Conservation (phyloP, 352 stramenopile genomes). For the Phytopythium boreale region DNA sequence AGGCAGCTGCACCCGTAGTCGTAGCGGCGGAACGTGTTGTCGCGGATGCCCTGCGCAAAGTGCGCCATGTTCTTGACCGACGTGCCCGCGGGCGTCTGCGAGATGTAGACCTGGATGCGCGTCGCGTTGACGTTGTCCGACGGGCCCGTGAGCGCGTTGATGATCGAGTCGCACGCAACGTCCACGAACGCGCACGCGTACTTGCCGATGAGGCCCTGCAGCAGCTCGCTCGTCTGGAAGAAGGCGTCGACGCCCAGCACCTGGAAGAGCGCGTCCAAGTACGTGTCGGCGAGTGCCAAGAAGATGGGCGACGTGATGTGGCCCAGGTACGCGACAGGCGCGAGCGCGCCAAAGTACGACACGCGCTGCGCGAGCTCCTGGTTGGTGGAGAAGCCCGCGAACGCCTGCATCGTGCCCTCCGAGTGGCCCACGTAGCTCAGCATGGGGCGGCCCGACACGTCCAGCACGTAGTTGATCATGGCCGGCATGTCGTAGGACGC, state of each 20-base stretch:
- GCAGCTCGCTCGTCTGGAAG: slow-evolving; percentile 38
- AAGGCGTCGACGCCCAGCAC: slow-evolving; percentile 45
- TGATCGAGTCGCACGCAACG: slow-evolving; percentile 41
- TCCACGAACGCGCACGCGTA: slow-evolving; percentile 51
- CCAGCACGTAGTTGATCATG: slow-evolving; percentile 60
- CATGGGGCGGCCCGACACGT: slow-evolving; percentile 26
- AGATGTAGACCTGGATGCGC: slow-evolving; percentile 60
- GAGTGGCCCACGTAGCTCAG: slow-evolving; percentile 64
- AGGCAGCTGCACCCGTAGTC: slow-evolving; percentile 59
- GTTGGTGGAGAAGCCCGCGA: slow-evolving; percentile 50
- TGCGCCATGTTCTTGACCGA: slow-evolving; percentile 67
- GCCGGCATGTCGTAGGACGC: slow-evolving; percentile 54
- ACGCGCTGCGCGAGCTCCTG: slow-evolving; percentile 58
- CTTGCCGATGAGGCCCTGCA: slow-evolving; percentile 51
- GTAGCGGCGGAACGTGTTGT: slow-evolving; percentile 53
- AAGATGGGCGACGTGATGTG: slow-evolving; percentile 44
- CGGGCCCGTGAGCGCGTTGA: slow-evolving; percentile 48
- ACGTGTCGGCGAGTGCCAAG: slow-evolving; percentile 30
- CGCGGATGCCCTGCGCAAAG: slow-evolving; percentile 58
- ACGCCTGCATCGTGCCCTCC: slow-evolving; percentile 63
- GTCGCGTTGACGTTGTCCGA: slow-evolving; percentile 56
- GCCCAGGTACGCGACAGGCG: slow-evolving; percentile 42
- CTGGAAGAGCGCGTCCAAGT: slow-evolving; percentile 44
- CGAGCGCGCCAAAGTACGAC: slow-evolving; percentile 58
- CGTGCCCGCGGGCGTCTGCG: slow-evolving; percentile 54